Evolutionary conservation across 139 green algal species (phyloP), one percentile per base, ranked within the genome.

Genomic region (Ostreobium quekettii): DNA sequence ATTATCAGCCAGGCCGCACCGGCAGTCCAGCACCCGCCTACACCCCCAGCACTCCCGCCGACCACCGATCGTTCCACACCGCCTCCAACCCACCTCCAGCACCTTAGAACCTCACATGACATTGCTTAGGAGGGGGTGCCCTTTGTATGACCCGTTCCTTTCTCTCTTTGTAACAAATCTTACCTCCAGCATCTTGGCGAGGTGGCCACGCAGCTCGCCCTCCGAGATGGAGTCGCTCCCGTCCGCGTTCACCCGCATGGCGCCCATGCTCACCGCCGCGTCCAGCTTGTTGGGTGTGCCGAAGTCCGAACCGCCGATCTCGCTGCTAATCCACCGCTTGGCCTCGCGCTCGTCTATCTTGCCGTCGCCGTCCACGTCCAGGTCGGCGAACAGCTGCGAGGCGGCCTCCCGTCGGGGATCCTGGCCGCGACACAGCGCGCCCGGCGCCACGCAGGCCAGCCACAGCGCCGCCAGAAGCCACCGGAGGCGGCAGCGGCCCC

Each of bases 331-430:
- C 65, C 78, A 79, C 62, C n/a, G 32, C 30, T 35, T 33, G 6
- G 68, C 71, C 53, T 82, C 70, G 1, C 38, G 26, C 29, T 47
- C 42, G 8, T 81, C 73, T 19, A 83, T 67, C 22, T 73, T 29
- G 1, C 74, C 80, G 62, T 83, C 76, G 0, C 47, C 29, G 60
- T 83, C 67, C 1, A 24, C 31, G 62, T 83, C 76, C 2, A 83
- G 26, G 28, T 67, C 36, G 0, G 22, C 38, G 53, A 83, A 85
- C 29, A 83, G 75, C 30, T 53, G 36, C 61, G 36, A 31, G 37
- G 53, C 30, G 4, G 36, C 61, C n/a, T n/a, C n/a, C n/a, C n/a
- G n/a, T n/a, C n/a, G n/a, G n/a, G n/a, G n/a, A n/a, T n/a, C n/a
- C n/a, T n/a, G n/a, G n/a, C n/a, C n/a, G n/a, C n/a, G n/a, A n/a